These are phyloP conservation scores for Croton setiger DNA, from an alignment of 441 rosid species.

Conservation along the genomic window DNA sequence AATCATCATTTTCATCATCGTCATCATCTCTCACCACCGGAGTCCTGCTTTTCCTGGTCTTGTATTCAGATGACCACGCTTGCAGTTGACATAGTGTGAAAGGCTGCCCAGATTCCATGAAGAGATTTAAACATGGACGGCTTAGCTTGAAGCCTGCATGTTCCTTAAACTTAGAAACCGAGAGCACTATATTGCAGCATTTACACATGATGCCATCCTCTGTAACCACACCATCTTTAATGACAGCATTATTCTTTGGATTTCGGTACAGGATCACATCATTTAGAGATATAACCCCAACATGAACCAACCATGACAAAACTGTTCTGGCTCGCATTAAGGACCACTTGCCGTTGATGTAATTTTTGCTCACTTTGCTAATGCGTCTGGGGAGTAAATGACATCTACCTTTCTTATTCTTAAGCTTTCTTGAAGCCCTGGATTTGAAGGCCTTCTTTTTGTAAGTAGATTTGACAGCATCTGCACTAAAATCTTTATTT, in stretches of 20 bases:
- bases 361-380: constrained; percentile 44
- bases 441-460: constrained; percentile 43
- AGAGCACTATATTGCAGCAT: constrained; percentile 64
- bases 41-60: constrained; percentile 50
- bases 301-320: constrained; percentile 69
- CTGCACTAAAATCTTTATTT: constrained; percentile 42
- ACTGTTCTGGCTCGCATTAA: constrained; percentile 60
- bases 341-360: constrained; percentile 43
- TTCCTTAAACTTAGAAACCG: constrained; percentile 70
- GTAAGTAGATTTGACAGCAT: constrained; percentile 36
- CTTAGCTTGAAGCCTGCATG: constrained; percentile 76
- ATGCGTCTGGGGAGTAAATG: constrained; percentile 60
- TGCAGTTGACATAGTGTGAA: constrained; percentile 72
- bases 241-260: constrained; percentile 53
- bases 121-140: constrained; percentile 79
- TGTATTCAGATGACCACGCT: constrained; percentile 93
- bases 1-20: constrained; percentile 88
- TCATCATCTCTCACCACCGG: constrained; percentile 49
- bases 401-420: constrained; percentile 57
- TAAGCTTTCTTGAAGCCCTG: constrained; percentile 45
- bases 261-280: constrained; percentile 76
- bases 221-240: constrained; percentile 72
- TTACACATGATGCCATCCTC: constrained; percentile 75
- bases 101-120: constrained; percentile 82
- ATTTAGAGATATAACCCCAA: constrained; percentile 53